Evolutionary conservation across 352 stramenopile species (phyloP), one percentile per base, ranked within the genome.

Genomic region (Globisporangium recalcitrans): DNA sequence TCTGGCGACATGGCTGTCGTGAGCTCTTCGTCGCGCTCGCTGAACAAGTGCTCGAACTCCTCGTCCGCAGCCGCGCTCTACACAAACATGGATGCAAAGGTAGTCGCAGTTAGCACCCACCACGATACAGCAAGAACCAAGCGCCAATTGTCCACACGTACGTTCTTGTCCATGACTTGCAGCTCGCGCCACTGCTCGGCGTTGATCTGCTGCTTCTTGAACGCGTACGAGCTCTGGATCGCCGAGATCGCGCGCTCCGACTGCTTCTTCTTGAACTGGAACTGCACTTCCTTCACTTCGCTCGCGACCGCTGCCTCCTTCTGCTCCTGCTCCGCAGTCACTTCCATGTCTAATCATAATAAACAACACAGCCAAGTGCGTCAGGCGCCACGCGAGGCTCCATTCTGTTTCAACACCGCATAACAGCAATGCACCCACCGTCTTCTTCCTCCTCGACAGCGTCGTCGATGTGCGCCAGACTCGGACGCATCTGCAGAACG

Each of bases 201-300:
- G 44, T 90, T 85, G 65, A 92, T 87, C 59, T 91, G 78, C 60
- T 91, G 76, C 59, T 90, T 89, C 66, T 88, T 88, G 74, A 87
- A 91, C 36, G 81, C 83, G 66, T 86, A 94, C 52, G 85, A 92
- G 69, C 85, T 92, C 70, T 91, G 83, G 53, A 91, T 91, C 14
- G 82, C 82, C 0, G 74, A 83, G 32, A 94, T 76, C 9, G 82
- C 80, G 27, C 85, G 80, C 57, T 92, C 81, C 42, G 80, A 90
- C 70, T 90, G 85, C 49, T 91, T 91, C 71, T 93, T 92, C 69
- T 91, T 90, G 69, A 93, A 92, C 68, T 93, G 82, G 62, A 94
- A 88, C 71, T 94, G 85, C 52, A 94, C 82, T 60, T 92, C 81
- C 63, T 94, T 90, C 26, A 87, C 61, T 53, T 87, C 81, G 14